A percentile compares a stretch with the other conserved stretches of the same genome.
Evolutionary conservation across 352 stramenopile genomes (phyloP).

Genomic region (Phytopythium oedochilum): DNA sequence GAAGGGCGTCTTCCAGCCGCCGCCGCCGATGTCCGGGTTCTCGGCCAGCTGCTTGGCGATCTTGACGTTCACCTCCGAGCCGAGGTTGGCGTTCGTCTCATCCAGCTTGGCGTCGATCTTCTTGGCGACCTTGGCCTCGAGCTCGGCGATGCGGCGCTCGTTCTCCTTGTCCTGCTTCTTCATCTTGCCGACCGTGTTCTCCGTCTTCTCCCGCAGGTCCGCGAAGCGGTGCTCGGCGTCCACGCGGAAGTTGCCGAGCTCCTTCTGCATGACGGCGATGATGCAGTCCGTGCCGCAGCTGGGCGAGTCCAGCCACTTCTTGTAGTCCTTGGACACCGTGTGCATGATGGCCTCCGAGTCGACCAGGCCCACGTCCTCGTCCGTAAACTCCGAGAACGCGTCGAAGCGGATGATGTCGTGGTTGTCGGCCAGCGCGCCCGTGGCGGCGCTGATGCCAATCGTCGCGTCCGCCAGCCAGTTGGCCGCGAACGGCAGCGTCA

Average conservation of each 20-base stretch:
- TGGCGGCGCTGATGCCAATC: constrained; percentile 75
- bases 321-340: constrained; percentile 81
- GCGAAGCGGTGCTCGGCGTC: constrained; percentile 79
- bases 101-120: constrained; percentile 65
- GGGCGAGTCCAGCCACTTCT: constrained; percentile 76
- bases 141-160: constrained; percentile 63
- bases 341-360: constrained; percentile 76
- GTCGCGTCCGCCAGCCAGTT: constrained; percentile 58
- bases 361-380: constrained; percentile 29
- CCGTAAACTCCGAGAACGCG: constrained; percentile 52
- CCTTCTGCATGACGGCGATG: constrained; percentile 75
- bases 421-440: constrained; percentile 78
- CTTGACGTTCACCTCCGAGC: constrained; percentile 62
- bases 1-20: constrained; percentile 80
- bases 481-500: constrained; percentile 51
- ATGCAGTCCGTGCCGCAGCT: constrained; percentile 73
- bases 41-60: constrained; percentile 76
- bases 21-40: constrained; percentile 49
- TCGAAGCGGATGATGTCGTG: constrained; percentile 83
- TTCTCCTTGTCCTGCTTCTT: constrained; percentile 74
- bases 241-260: constrained; percentile 74
- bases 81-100: constrained; percentile 51
- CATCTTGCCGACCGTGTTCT: constrained; percentile 72
- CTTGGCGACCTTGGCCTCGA: constrained; percentile 55
- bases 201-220: constrained; percentile 85